Evolutionary conservation across 2,329 filamentous ascomycete species (phyloP).

Genomic region (Colletotrichum eleusines): DNA sequence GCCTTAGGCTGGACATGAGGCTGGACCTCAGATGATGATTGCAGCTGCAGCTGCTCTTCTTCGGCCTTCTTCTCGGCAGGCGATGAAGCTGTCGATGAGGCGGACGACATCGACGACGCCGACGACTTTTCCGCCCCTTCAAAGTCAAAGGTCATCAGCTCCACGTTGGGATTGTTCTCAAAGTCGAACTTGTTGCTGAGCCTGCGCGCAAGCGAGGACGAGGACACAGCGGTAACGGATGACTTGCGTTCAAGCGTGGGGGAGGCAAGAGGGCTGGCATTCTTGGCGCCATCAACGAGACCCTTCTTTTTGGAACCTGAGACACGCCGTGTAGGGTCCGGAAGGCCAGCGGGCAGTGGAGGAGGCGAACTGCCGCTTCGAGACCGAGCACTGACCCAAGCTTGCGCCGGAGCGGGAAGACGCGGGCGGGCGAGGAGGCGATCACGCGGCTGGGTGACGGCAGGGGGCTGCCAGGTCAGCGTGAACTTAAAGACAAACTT

Average conservation of each 20-base stretch:
- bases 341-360: constrained; percentile 52
- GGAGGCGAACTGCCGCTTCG: constrained; percentile 55
- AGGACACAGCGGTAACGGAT: constrained; percentile 40
- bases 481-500: constrained; percentile 81
- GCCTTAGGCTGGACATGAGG: constrained; percentile 39
- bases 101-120: constrained; percentile 33
- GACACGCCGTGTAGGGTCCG: constrained; percentile 60
- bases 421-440: constrained; percentile 76
- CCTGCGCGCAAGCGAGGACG: constrained; percentile 32
- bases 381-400: constrained; percentile 63
- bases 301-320: constrained; percentile 61
- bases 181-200: constrained; percentile 41
- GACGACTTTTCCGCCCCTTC: constrained; percentile 32
- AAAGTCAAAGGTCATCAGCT: constrained; percentile 37
- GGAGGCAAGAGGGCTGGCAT: constrained; percentile 57
- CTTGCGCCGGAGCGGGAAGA: constrained; percentile 78
- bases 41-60: constrained; percentile 46
- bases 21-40: constrained; percentile 43
- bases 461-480: constrained; percentile 71
- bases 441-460: constrained; percentile 66
- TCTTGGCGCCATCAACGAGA: constrained; percentile 63
- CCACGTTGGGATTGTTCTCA: constrained; percentile 29
- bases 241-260: constrained; percentile 46
- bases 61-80: constrained; percentile 29
- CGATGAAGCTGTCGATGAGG: constrained; percentile 28